Percentiles rank a stretch among this genome's conserved stretches.
Evolutionary conservation across 192 early-diverging fungal species (phyloP).

Genomic region (Jimgerdemannia flammicorona): DNA sequence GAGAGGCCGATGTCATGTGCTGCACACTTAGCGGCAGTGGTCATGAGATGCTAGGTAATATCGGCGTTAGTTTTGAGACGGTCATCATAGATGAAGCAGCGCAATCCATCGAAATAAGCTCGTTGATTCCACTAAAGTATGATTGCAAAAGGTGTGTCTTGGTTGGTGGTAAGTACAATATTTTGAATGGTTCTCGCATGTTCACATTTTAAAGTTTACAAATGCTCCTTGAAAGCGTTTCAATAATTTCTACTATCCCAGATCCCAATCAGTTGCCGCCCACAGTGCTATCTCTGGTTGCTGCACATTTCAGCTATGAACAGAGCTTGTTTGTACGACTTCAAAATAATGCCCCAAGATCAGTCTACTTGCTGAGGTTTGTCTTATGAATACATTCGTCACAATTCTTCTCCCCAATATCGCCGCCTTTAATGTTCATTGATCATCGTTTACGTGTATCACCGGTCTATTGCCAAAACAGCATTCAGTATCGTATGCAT

Average conservation of each 20-base stretch:
- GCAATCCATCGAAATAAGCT: conserved; percentile 84
- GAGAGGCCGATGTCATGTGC: conserved; percentile 79
- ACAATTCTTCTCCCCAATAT: background rate
- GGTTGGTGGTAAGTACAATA: conserved; percentile 66
- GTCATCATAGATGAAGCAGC: conserved; percentile 98
- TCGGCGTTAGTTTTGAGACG: conserved; percentile 67
- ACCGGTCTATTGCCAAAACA: conserved; percentile 6
- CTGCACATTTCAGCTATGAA: conserved; percentile 71
- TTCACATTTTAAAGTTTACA: background rate
- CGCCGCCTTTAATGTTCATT: background rate
- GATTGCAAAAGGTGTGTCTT: conserved; percentile 78
- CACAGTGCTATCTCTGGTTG: conserved; percentile 76
- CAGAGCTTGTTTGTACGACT: conserved; percentile 88
- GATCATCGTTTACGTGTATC: too few species aligned
- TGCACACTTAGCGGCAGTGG: conserved; percentile 86
- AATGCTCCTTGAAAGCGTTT: background rate
- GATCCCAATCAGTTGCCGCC: conserved; percentile 95
- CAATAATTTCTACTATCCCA: conserved; percentile 12
- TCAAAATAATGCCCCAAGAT: conserved; percentile 58
- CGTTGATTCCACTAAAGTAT: conserved; percentile 85
- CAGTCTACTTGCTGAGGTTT: conserved; percentile 69
- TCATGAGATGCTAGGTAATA: conserved; percentile 69
- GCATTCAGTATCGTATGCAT: conserved; percentile 98
- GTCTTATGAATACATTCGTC: background rate
- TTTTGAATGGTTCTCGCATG: background rate